Evolutionary conservation across 2,329 filamentous ascomycete genomes (phyloP).

Genomic region (Stemphylium vesicarium): DNA sequence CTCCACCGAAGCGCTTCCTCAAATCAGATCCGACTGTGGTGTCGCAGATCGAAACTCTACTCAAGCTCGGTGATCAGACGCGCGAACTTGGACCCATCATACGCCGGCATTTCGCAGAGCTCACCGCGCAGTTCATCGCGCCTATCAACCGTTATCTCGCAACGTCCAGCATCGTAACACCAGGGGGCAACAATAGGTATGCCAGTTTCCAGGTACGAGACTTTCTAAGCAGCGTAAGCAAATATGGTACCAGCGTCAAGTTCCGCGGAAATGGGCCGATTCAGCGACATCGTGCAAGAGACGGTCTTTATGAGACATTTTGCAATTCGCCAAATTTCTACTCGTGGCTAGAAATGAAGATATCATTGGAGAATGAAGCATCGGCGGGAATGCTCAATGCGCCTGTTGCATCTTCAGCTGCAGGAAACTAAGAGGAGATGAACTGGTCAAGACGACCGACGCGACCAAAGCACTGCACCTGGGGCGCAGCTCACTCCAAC

Average conservation of each 20-base stretch:
- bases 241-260: constrained; percentile 49
- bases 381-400: constrained; percentile 42
- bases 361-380: constrained; percentile 50
- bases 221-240: constrained; percentile 47
- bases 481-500: neutral
- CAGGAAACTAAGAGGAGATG: neutral
- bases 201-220: constrained; percentile 48
- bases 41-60: constrained; percentile 41
- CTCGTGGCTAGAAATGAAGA: constrained; percentile 52
- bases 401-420: neutral
- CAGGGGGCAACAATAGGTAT: constrained; percentile 47
- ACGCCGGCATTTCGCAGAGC: constrained; percentile 51
- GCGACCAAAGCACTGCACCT: too few relatives aligned
- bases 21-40: constrained; percentile 46
- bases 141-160: constrained; percentile 52
- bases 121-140: constrained; percentile 50
- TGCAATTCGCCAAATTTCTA: constrained; percentile 50
- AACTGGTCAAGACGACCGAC: too few relatives aligned
- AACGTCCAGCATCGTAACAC: constrained; percentile 42
- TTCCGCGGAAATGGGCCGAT: constrained; percentile 47
- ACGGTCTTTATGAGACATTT: constrained; percentile 48
- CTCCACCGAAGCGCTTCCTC: constrained; percentile 46
- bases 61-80: constrained; percentile 41
- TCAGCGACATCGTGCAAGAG: constrained; percentile 45
- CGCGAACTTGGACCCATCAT: constrained; percentile 47